Evolutionary conservation across 208 protist species (phyloP).

Genomic region (Crithidia fasciculata): DNA sequence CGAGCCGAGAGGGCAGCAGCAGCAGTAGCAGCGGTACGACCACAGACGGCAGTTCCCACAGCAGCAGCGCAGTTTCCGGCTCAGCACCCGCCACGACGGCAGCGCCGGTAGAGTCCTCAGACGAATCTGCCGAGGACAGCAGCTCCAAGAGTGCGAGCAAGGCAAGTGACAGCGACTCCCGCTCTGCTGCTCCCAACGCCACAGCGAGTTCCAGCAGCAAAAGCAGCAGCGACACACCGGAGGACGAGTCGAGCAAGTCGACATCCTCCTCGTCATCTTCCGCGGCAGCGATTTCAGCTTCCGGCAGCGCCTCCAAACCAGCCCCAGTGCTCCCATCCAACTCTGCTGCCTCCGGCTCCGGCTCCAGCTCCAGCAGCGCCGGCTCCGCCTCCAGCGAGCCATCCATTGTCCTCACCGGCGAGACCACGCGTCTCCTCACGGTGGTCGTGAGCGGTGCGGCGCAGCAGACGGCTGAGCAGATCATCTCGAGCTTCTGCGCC

Average conservation of each 20-base stretch:
- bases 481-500: background rate
- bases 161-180: background rate
- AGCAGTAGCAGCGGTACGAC: background rate
- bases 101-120: background rate
- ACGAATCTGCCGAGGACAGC: background rate
- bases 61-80: background rate
- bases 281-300: constrained; percentile 4
- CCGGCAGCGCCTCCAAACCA: background rate
- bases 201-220: background rate
- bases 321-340: background rate
- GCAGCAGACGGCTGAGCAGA: background rate
- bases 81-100: background rate
- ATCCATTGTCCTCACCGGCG: background rate
- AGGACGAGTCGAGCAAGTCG: background rate
- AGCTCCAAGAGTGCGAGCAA: background rate
- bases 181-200: background rate
- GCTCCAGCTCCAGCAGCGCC: background rate
- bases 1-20: background rate
- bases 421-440: background rate
- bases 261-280: background rate
- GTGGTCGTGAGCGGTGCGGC: constrained; percentile 1
- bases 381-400: constrained; percentile 1
- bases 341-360: background rate
- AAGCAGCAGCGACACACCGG: background rate
- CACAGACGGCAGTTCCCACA: background rate